These are phyloP conservation scores for Nakazawaea anatomiae DNA, from an alignment of 805 yeast genomes.

Conservation along the genomic window DNA sequence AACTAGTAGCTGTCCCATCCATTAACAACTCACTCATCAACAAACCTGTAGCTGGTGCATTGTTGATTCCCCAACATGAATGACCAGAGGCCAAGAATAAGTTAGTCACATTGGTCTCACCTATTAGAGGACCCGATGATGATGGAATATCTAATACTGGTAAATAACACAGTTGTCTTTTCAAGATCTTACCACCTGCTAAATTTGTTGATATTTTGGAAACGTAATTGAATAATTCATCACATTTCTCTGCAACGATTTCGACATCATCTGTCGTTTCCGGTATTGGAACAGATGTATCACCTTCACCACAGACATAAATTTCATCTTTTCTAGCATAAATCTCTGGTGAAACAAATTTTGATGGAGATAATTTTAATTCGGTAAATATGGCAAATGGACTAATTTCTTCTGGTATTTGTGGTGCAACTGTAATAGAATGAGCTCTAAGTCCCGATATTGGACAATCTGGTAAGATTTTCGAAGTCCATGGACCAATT, in stretches of 20 bases:
- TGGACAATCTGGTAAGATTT: conserved; percentile 86
- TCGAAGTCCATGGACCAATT: conserved; percentile 97
- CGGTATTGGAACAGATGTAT: conserved; percentile 82
- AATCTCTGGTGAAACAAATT: conserved; percentile 85
- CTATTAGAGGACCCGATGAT: conserved; percentile 88
- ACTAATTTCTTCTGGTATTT: conserved; percentile 61
- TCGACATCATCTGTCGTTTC: conserved; percentile 92
- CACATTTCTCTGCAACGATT: conserved; percentile 83
- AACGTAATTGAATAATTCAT: conserved; percentile 76
- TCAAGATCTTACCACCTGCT: conserved; percentile 65
- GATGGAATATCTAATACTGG: conserved; percentile 94
- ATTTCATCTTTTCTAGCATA: conserved; percentile 95
- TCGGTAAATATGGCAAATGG: conserved; percentile 96
- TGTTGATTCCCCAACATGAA: conserved; percentile 98
- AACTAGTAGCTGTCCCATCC: conserved; percentile 75
- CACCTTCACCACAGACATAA: conserved; percentile 97
- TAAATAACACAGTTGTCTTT: conserved; percentile 90
- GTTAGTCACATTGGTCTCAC: conserved; percentile 82
- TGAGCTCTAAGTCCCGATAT: conserved; percentile 93
- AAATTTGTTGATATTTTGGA: conserved; percentile 68
- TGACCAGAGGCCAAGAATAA: conserved; percentile 86
- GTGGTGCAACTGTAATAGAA: conserved; percentile 85
- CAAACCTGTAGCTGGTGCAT: conserved; percentile 96
- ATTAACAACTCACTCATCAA: conserved; percentile 80
- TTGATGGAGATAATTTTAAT: conserved; percentile 57